phyloP scores from a whole-genome alignment of 2,329 filamentous ascomycete genomes.

The Phialophora verrucosa region DNA sequence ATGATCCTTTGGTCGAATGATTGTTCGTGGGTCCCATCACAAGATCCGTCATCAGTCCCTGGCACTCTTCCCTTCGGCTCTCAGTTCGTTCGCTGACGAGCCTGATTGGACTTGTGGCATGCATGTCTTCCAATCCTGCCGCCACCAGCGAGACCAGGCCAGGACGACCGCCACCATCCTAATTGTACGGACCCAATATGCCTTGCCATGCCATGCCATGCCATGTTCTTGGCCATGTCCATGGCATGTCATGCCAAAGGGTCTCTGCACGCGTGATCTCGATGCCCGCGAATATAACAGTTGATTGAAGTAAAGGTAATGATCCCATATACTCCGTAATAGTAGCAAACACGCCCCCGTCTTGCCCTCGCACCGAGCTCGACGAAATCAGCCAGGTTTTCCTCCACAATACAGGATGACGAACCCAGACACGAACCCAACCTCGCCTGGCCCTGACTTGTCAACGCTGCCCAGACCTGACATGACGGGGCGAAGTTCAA shows the following conservation, averaged over 20 bases:
- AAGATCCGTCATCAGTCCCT: too few relatives aligned
- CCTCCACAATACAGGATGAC: neutral
- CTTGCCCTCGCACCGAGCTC: neutral
- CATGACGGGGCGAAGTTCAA: slow-evolving; percentile 12
- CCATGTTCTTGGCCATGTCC: too few relatives aligned
- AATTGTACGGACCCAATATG: neutral
- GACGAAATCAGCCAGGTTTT: neutral
- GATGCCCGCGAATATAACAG: neutral
- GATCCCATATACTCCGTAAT: too few relatives aligned
- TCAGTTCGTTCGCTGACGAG: too few relatives aligned
- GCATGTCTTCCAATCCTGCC: too few relatives aligned
- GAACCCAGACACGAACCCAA: neutral
- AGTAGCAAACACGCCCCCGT: neutral
- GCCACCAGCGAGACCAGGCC: too few relatives aligned
- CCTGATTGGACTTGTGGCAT: too few relatives aligned
- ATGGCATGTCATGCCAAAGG: neutral
- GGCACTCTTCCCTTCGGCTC: too few relatives aligned
- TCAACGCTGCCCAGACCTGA: slow-evolving; percentile 6
- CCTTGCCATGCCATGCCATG: neutral
- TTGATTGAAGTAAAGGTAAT: too few relatives aligned
- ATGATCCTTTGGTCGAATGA: too few relatives aligned
- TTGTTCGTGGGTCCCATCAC: too few relatives aligned
- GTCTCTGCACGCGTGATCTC: neutral
- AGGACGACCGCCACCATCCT: too few relatives aligned
- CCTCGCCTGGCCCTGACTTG: neutral